Base-by-base conservation (phyloP, 164 flowering plant genomes). In the Chloranthus sessilifolius region DNA sequence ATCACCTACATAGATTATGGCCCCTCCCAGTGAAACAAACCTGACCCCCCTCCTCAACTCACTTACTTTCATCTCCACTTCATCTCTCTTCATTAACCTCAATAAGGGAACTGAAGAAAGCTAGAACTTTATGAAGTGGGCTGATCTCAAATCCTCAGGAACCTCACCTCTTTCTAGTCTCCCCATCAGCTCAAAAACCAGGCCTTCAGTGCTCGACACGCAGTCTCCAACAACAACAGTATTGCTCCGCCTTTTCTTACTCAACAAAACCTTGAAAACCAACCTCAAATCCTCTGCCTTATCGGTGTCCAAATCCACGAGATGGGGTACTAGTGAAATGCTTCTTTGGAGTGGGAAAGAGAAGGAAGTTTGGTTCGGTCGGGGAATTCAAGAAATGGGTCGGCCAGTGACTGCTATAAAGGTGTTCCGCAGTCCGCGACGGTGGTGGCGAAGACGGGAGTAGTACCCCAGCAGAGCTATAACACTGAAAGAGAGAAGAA, bases 61-160 rank as follows among this genome's bases (percentile, higher is more conserved):
- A 1, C 60, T 27, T 28, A 89, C n/a, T 33, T 74, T 72, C 68
- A 48, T 58, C 34, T 78, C 85, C 47, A 85, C 82, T 38, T 89
- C 88, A 7, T 83, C 84, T 56, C 65, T 85, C 59, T 74, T 79
- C 87, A 88, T 85, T 57, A 78, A 66, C 67, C 63, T 76, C 36
- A 89, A n/a, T n/a, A n/a, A 51, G 10, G 84, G 55, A 31, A 74
- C 71, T 8, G 80, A 58, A 28, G 83, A 56, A 47, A 85, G 71
- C 30, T 73, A 74, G 27, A 83, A 77, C 33, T 70, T 74, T 19
- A 85, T 55, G 56, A 85, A 76, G 7, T 70, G 75, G 24, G 62
- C 72, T 12, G 72, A 67, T 55, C 67, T 82, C 10, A 89, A 41
- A 41, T 74, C 92, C 16, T 73, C 75, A 20, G 88, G 95, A 41